Evolutionary conservation across 140 eudicot genomes (phyloP), one percentile per base, ranked within the genome.

Genomic region (Artemisia princeps): DNA sequence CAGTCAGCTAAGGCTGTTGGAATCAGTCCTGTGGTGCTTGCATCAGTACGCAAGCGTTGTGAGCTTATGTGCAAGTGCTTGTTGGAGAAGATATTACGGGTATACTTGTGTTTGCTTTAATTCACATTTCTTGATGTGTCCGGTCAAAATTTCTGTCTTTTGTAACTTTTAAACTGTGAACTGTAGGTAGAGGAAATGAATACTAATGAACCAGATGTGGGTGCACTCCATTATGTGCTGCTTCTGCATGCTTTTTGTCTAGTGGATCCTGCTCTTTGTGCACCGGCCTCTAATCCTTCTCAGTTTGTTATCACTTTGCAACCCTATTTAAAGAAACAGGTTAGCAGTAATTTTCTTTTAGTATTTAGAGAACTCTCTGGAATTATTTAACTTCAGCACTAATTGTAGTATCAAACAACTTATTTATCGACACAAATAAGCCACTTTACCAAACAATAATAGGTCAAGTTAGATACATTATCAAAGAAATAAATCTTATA

Each of bases 51-150:
- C 62, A 83, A 82, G 77, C 98, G 98, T 57, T 92, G 98, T 55
- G 98, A 92, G 83, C 82, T 85, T 26, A 92, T 92, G 94, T 88
- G 98, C 95, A 92, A 88, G 85, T 88, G 86, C 76, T 77, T 85
- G 81, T 68, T 92, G 81, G 98, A 92, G 80, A 92, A 86, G 78
- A 81, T 88, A 64, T 74, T 92, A 77, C 94, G 87, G 98, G 98
- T 89, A 64, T 40, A 54, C 19, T 74, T 49, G 57, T 67, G 50
- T 57, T 14, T 17, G 40, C 70, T 16, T 33, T 10, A 54, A 42
- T 17, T 52, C 70, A 53, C 42, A 60, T 60, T 68, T 51, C 5
- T 20, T 8, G 33, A 60, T 8, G 10, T 28, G 28, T 59, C 26
- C 33, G 22, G 20, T 58, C 69, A 51, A 17, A 33, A n/a, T 49